These are phyloP conservation scores for Mortierella sp. DNA, from an alignment of 371 early-diverging fungal genomes.

Conservation along the genomic window DNA sequence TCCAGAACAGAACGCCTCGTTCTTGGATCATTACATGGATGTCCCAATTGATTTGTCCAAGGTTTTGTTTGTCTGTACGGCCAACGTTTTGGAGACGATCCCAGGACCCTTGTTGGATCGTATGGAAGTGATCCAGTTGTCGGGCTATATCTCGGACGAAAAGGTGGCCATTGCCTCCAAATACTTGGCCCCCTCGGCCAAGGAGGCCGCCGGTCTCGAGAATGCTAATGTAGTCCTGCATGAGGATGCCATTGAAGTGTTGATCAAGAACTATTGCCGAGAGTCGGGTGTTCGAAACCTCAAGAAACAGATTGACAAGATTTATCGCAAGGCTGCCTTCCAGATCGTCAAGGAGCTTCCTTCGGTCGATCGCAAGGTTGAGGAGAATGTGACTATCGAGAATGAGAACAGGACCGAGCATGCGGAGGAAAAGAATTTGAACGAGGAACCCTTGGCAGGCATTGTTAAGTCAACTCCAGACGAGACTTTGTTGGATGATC, in stretches of 20 bases:
- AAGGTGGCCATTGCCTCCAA: conserved; percentile 94
- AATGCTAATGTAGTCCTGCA: conserved; percentile 76
- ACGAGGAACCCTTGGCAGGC: conserved; percentile 21
- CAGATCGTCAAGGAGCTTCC: conserved; percentile 77
- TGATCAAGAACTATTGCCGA: conserved; percentile 93
- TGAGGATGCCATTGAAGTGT: conserved; percentile 79
- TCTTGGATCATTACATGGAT: conserved; percentile 99
- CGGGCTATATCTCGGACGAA: conserved; percentile 97
- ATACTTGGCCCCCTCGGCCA: conserved; percentile 89
- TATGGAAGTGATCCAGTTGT: conserved; percentile 96
- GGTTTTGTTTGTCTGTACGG: conserved; percentile 97
- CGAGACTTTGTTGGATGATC: conserved; percentile 39
- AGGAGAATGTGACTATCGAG: conserved; percentile 17
- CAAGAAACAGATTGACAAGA: conserved; percentile 97
- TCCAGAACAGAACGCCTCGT: conserved; percentile 95
- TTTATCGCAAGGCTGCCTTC: conserved; percentile 96
- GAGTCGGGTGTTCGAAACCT: conserved; percentile 97
- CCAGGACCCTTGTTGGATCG: conserved; percentile 97
- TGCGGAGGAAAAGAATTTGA: conserved; percentile 7
- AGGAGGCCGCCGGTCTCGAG: conserved; percentile 82
- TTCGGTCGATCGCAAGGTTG: conserved; percentile 53
- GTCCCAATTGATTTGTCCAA: conserved; percentile 96
- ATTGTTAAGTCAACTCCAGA: conserved; percentile 35
- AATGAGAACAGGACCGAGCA: conserved; percentile 14
- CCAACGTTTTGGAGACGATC: conserved; percentile 95